Base-by-base conservation (phyloP, 139 green algal species). In the Chlamydomonas asymmetrica region DNA sequence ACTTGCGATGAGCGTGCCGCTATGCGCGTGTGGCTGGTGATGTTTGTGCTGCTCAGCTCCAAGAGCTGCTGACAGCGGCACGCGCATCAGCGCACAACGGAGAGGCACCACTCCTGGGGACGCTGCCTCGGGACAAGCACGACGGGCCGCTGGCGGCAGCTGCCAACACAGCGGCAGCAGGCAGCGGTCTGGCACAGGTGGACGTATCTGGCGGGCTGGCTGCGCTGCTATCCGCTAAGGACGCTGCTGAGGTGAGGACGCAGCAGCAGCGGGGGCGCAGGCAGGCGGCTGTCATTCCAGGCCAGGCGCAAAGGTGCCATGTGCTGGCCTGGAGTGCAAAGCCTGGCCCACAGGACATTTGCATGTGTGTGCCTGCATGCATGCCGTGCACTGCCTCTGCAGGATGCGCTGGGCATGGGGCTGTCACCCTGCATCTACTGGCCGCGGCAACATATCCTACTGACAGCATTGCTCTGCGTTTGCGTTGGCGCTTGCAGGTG, bases 211-310 rank as follows among this genome's bases (percentile, higher is more conserved):
- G 60, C 10, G 91, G 73, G 4, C 59, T 98, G 40, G 89, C 83
- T 0, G 73, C 90, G 39, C 66, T 97, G 60, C 73, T 98, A 60
- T 74, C 84, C 0, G 39, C 73, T 34, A 98, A 98, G 84, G 95
- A 98, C 65, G 73, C 88, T 0, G 79, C 78, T 0, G 94, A 99
- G 84, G 64, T 80, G 32, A 0, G 66, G 54, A 9, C 4, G n/a
- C n/a, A n/a, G n/a, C n/a, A n/a, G n/a, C n/a, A n/a, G n/a, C n/a
- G 25, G 54, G 25, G 54, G 18, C 18, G 54, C n/a, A 37, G 54
- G 54, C 6, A 37, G 25, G 54, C 7, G 54, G 54, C 4, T 37
- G 25, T n/a, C n/a, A n/a, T n/a, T n/a, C n/a, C n/a, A n/a, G n/a
- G n/a, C n/a, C n/a, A n/a, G n/a, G n/a, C n/a, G n/a, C n/a, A n/a